A percentile compares a stretch with the other conserved stretches of the same genome.
phyloP scores from a whole-genome alignment of 345 rosid species.

The Populus ilicifolia region DNA sequence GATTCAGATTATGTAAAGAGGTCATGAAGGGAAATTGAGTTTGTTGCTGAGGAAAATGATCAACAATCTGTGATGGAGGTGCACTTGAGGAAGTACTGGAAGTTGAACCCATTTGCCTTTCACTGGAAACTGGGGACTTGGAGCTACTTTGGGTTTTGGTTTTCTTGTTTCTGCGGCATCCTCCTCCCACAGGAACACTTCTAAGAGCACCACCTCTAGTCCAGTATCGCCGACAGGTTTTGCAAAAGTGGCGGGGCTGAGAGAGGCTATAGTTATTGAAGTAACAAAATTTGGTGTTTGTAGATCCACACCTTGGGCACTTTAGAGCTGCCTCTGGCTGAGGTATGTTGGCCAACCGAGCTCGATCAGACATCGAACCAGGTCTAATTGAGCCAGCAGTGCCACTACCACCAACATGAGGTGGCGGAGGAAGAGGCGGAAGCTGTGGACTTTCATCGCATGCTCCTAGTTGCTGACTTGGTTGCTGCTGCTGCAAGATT shows the following conservation, averaged over 20 bases:
- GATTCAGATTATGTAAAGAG: conserved; percentile 40
- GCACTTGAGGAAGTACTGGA: conserved; percentile 28
- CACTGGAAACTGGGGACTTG: conserved; percentile 31
- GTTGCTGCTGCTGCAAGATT: conserved; percentile 33
- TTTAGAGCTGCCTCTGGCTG: conserved; percentile 55
- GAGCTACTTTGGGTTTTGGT: conserved; percentile 41
- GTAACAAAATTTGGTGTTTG: conserved; percentile 82
- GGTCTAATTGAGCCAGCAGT: conserved; percentile 45
- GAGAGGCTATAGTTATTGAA: conserved; percentile 75
- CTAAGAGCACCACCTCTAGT: conserved; percentile 70
- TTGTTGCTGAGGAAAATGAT: conserved; percentile 32
- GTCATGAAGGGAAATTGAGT: conserved; percentile 50
- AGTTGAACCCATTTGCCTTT: conserved; percentile 27
- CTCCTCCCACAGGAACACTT: conserved; percentile 77
- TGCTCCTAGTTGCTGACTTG: conserved; percentile 31
- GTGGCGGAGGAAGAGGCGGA: conserved; percentile 40
- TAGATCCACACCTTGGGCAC: conserved; percentile 76
- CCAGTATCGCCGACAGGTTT: conserved; percentile 83
- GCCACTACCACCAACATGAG: conserved; percentile 34
- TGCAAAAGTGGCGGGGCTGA: conserved; percentile 83
- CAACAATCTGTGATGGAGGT: conserved; percentile 36
- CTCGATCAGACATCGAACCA: conserved; percentile 69
- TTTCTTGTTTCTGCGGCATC: conserved; percentile 68
- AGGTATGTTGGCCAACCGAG: conserved; percentile 53
- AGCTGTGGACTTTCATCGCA: conserved; percentile 38